These are phyloP conservation scores for Immersiella caudata DNA, from an alignment of 495 filamentous ascomycete species.

Conservation along the genomic window DNA sequence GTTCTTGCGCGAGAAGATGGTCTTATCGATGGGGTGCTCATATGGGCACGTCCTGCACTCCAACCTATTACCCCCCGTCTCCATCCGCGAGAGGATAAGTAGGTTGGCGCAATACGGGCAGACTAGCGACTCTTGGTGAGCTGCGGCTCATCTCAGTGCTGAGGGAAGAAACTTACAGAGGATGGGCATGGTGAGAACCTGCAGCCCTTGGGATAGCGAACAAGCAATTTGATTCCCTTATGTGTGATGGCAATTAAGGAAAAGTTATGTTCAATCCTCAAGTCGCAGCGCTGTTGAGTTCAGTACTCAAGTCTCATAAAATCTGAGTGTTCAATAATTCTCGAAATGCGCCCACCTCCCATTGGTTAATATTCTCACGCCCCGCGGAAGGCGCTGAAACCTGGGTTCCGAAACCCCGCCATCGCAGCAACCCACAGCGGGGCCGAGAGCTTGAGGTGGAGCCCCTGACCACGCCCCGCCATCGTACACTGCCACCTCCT, in stretches of 20 bases:
- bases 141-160: slow-evolving; percentile 3
- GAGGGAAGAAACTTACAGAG: slow-evolving; percentile 57
- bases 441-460: background rate
- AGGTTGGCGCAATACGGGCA: slow-evolving; percentile 92
- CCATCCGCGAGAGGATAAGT: slow-evolving; percentile 63
- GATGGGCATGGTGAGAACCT: slow-evolving; percentile 57
- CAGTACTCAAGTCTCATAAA: background rate
- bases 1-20: slow-evolving; percentile 76
- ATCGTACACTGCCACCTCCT: slow-evolving; percentile 13
- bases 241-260: background rate
- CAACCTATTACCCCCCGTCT: slow-evolving; percentile 62
- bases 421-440: background rate
- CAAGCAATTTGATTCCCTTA: background rate
- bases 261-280: background rate
- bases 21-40: slow-evolving; percentile 70
- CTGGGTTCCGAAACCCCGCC: slow-evolving; percentile 22
- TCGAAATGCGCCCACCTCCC: background rate
- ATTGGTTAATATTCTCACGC: slow-evolving; percentile 17
- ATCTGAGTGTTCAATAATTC: background rate
- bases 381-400: slow-evolving; percentile 37
- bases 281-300: background rate
- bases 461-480: slow-evolving; percentile 8
- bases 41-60: slow-evolving; percentile 96
- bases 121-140: slow-evolving; percentile 55
- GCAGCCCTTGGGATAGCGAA: background rate